Conservation (phyloP, 805 yeast species). For the Nakazawaea siamensis region DNA sequence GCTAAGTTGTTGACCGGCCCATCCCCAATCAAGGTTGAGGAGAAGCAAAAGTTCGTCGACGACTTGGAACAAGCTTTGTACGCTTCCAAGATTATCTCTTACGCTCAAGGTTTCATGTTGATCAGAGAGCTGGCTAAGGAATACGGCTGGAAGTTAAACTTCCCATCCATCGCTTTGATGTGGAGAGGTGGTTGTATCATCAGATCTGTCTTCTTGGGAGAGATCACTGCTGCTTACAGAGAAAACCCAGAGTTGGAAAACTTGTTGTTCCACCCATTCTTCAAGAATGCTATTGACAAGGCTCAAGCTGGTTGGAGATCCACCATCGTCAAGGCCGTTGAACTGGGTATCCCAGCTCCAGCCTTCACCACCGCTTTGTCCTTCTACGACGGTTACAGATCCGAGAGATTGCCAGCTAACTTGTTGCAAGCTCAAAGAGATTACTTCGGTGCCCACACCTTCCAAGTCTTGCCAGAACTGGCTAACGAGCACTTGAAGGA, state of each 20-base stretch:
- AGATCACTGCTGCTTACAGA: slow-evolving; percentile 94
- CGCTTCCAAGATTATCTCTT: slow-evolving; percentile 96
- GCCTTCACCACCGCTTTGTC: slow-evolving; percentile 95
- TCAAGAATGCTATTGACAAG: slow-evolving; percentile 81
- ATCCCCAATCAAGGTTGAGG: slow-evolving; percentile 50
- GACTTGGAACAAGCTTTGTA: slow-evolving; percentile 96
- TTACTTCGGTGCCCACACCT: slow-evolving; percentile 99
- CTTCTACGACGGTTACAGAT: slow-evolving; percentile 98
- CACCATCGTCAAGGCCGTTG: slow-evolving; percentile 68
- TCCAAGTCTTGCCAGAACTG: slow-evolving; percentile 84
- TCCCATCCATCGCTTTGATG: slow-evolving; percentile 98
- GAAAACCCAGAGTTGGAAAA: slow-evolving; percentile 89
- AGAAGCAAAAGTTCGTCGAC: slow-evolving; percentile 79
- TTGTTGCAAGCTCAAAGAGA: slow-evolving; percentile 99
- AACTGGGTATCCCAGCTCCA: slow-evolving; percentile 93
- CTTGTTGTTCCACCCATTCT: slow-evolving; percentile 93
- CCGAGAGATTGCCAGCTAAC: slow-evolving; percentile 93
- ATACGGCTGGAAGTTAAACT: slow-evolving; percentile 94
- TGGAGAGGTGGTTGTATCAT: slow-evolving; percentile 99
- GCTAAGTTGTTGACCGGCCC: slow-evolving; percentile 79
- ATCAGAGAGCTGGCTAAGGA: slow-evolving; percentile 97
- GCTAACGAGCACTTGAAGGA: slow-evolving; percentile 73
- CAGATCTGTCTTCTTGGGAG: slow-evolving; percentile 96
- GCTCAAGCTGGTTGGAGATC: slow-evolving; percentile 97
- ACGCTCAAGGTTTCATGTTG: slow-evolving; percentile 99